Conservation (phyloP, 495 filamentous ascomycete genomes). For the Aspergillus diversus region DNA sequence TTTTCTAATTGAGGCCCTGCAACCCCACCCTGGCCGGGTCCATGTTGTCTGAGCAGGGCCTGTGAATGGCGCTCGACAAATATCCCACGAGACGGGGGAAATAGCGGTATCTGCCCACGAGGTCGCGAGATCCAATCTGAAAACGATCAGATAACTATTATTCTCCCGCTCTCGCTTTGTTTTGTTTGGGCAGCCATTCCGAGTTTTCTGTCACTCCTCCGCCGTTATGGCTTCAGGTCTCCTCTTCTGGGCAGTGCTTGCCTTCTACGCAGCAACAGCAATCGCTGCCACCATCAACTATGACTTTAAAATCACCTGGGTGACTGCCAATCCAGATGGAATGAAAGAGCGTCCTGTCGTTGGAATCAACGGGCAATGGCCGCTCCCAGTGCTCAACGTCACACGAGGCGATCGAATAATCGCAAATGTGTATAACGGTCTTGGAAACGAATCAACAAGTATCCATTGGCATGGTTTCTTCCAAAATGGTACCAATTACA, state of each 20-base stretch:
- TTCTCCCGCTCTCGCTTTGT: neutral
- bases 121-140: neutral
- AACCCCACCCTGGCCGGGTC: neutral
- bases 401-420: slow-evolving; percentile 67
- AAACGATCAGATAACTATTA: neutral
- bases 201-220: neutral
- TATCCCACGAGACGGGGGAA: neutral
- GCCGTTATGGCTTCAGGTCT: neutral
- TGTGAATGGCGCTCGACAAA: neutral
- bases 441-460: slow-evolving; percentile 67
- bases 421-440: slow-evolving; percentile 66
- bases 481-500: slow-evolving; percentile 62
- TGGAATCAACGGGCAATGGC: slow-evolving; percentile 78
- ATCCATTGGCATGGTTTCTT: slow-evolving; percentile 78
- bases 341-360: slow-evolving; percentile 63
- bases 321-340: slow-evolving; percentile 74
- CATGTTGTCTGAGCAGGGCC: neutral
- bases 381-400: slow-evolving; percentile 63
- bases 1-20: neutral
- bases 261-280: neutral
- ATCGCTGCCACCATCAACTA: slow-evolving; percentile 60
- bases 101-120: too few species aligned
- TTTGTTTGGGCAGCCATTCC: neutral
- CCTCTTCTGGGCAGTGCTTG: neutral
- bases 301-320: slow-evolving; percentile 75